Conservation (phyloP, 1,139 yeast species). For the Spathaspora sp. region DNA sequence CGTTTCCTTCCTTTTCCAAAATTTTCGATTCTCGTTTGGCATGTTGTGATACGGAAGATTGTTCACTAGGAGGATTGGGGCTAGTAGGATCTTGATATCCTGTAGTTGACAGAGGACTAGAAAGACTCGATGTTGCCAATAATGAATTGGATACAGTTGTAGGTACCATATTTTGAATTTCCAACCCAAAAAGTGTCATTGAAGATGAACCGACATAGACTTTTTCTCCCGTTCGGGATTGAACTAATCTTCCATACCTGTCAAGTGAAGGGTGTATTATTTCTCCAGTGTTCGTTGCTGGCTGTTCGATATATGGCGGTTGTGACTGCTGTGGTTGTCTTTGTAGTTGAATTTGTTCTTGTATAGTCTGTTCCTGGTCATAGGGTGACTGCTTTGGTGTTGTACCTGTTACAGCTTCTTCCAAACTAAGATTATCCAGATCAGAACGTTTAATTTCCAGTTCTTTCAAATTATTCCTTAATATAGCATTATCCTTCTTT, state of each 20-base stretch:
- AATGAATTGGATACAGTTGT: constrained; percentile 21
- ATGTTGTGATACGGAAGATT: constrained; percentile 5
- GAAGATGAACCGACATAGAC: constrained; percentile 79
- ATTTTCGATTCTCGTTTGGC: constrained; percentile 42
- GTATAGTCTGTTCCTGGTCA: not conserved
- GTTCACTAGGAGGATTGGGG: constrained; percentile 4
- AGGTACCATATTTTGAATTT: constrained; percentile 63
- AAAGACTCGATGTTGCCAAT: constrained; percentile 14
- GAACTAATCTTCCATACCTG: constrained; percentile 66
- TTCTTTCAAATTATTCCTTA: constrained; percentile 47
- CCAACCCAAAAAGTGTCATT: constrained; percentile 77
- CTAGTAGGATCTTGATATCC: constrained; percentile 4
- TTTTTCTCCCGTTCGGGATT: constrained; percentile 72
- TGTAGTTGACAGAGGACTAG: constrained; percentile 14
- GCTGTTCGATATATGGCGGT: not conserved
- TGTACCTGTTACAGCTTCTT: not conserved
- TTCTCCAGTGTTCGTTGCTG: constrained; percentile 27
- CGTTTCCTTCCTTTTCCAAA: constrained; percentile 71
- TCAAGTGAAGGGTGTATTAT: constrained; percentile 68
- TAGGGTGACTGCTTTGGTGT: not conserved
- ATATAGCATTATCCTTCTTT: constrained; percentile 53
- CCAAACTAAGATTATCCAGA: not conserved
- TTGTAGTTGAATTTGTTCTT: not conserved
- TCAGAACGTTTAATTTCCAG: constrained; percentile 16
- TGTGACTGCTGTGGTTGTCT: constrained; percentile 2